Conservation (phyloP, 768 basidiomycete species). For the Mycena indigotica region DNA sequence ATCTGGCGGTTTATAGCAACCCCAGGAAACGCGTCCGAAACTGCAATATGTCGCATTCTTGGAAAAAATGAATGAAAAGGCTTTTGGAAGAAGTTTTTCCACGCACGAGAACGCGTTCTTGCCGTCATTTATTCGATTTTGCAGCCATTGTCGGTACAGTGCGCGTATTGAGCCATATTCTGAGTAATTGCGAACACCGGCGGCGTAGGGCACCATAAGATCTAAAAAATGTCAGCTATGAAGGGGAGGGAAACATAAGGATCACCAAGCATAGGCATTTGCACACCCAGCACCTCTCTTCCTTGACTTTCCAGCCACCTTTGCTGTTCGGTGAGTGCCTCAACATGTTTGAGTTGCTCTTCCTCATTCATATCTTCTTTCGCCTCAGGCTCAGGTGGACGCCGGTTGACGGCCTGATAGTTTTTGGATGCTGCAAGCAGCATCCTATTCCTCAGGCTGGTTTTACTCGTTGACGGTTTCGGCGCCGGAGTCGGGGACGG, state of each 20-base stretch:
- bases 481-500: not conserved
- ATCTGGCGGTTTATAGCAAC: conserved; percentile 1
- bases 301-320: not conserved
- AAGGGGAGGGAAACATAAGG: not conserved
- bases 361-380: not conserved
- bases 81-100: not conserved
- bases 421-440: not conserved
- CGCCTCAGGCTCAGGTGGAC: not conserved
- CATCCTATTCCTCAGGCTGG: not conserved
- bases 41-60: conserved; percentile 16
- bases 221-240: not conserved
- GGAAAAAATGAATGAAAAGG: not conserved
- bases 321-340: not conserved
- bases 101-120: conserved; percentile 23
- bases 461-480: too few species aligned
- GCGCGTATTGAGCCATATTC: conserved; percentile 8
- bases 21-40: conserved; percentile 14
- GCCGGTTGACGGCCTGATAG: not conserved
- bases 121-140: conserved; percentile 18
- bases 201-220: conserved; percentile 15
- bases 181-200: not conserved
- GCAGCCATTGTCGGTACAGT: conserved; percentile 6
- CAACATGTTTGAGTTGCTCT: not conserved
- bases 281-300: not conserved
- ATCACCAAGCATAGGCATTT: not conserved